Evolutionary conservation across 1,139 yeast genomes (phyloP).

Genomic region (Yamadazyma triangularis): DNA sequence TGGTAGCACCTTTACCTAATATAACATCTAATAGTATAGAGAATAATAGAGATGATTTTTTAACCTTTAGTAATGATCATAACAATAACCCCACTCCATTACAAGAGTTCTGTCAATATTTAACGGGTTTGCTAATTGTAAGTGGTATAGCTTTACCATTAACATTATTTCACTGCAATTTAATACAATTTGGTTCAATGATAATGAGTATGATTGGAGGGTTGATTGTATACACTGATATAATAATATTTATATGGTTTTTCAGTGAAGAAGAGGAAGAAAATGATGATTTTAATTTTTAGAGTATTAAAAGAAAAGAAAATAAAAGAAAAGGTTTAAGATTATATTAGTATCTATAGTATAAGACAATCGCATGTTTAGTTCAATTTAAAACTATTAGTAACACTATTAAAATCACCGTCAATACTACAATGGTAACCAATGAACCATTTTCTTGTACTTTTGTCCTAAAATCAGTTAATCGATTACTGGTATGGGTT

Average conservation of each 20-base stretch:
- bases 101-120: conserved; percentile 55
- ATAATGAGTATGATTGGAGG: conserved; percentile 71
- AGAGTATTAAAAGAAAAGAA: conserved; percentile 2
- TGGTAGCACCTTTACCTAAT: conserved; percentile 71
- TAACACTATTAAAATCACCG: conserved; percentile 54
- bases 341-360: not conserved
- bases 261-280: conserved; percentile 55
- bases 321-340: not conserved
- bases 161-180: conserved; percentile 55
- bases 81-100: conserved; percentile 41
- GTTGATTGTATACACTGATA: conserved; percentile 63
- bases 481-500: conserved; percentile 49
- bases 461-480: conserved; percentile 50
- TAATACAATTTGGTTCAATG: conserved; percentile 55
- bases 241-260: conserved; percentile 66
- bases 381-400: conserved; percentile 58
- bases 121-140: conserved; percentile 63
- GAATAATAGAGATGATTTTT: conserved; percentile 51
- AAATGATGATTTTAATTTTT: conserved; percentile 50
- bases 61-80: conserved; percentile 54
- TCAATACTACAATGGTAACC: conserved; percentile 61
- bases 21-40: conserved; percentile 39
- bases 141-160: conserved; percentile 68
- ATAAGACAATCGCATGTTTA: conserved; percentile 13
- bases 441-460: conserved; percentile 70